A percentile compares a stretch with the other conserved stretches of the same genome.
phyloP scores from a whole-genome alignment of 2,329 filamentous ascomycete genomes.

The Venturia aucupariae region DNA sequence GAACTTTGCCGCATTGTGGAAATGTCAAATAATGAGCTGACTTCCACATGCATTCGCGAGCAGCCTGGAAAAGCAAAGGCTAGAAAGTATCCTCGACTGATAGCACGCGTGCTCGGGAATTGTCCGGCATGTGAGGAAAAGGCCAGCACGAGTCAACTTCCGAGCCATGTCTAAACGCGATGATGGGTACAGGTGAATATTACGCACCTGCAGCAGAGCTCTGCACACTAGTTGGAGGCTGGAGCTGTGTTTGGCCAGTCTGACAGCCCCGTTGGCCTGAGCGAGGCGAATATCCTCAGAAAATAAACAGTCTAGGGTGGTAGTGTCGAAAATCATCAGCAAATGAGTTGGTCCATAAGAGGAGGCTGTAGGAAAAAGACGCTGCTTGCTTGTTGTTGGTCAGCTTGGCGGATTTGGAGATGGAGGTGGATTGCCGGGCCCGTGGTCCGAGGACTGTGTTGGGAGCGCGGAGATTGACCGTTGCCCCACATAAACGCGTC shows the following conservation, averaged over 20 bases:
- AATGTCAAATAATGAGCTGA: neutral
- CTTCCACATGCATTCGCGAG: neutral
- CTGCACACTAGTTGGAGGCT: neutral
- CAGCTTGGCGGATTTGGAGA: neutral
- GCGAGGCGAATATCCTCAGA: too few relatives aligned
- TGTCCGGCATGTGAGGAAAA: neutral
- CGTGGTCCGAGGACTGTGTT: neutral
- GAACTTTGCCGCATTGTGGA: neutral
- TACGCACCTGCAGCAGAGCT: neutral
- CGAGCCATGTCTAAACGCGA: neutral
- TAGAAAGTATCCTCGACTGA: neutral
- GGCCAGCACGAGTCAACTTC: neutral
- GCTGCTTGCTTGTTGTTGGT: neutral
- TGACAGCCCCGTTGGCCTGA: neutral
- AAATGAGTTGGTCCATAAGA: too few relatives aligned
- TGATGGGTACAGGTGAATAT: neutral
- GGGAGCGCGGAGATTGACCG: neutral
- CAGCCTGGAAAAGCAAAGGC: neutral
- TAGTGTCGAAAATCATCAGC: too few relatives aligned
- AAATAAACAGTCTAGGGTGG: too few relatives aligned
- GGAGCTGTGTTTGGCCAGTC: neutral
- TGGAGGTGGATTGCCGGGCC: neutral
- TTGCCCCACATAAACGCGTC: neutral
- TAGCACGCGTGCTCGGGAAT: neutral
- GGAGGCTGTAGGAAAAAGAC: too few relatives aligned